Base-by-base conservation (phyloP, 768 basidiomycete species). In the Mycena alexandri region DNA sequence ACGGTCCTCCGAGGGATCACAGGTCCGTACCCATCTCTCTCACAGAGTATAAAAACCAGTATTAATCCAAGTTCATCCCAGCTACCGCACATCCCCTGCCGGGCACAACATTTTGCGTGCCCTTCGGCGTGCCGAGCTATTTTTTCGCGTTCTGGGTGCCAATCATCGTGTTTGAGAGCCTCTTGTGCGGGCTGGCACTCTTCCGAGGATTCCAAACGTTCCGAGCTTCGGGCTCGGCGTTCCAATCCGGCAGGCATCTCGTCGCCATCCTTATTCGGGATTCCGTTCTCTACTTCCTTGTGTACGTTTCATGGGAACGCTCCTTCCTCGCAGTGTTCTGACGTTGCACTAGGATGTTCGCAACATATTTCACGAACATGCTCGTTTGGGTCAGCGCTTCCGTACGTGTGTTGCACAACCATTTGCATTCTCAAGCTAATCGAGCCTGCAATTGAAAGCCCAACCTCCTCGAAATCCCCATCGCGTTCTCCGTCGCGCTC, bases 121-220 rank as follows among this genome's bases (percentile, higher is more conserved):
- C 85, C 6, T 44, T 53, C 14, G 72, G 75, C 33, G 71, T 87
- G 7, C 79, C 85, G 6, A 48, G 61, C 10, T 78, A 81, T 44
- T 86, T 88, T 73, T 89, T 81, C 71, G 78, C 82, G 21, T 88
- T 87, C 75, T 90, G 89, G 89, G 83, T 90, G 47, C 89, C 89
- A 2, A 81, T 88, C 70, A 78, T 90, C 17, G 72, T 78, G 4
- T 88, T 85, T 42, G 89, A 90, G 71, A 82, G 75, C 61, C 71
- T 89, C 2, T 79, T 90, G 1, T 89, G 88, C 65, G 71, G 68
- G 5, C 74, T 89, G 43, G 87, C 87, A 6, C 70, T 89, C n/a
- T 76, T 79, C 61, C 82, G 83, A 55, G 87, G 86, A 0, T 81
- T 85, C 67, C 81, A 83, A 63, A 82, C 82, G 5, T 83, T 83